phyloP scores from a whole-genome alignment of 225 moss, liverwort and hornwort genomes.

The Lunularia cruciata region DNA sequence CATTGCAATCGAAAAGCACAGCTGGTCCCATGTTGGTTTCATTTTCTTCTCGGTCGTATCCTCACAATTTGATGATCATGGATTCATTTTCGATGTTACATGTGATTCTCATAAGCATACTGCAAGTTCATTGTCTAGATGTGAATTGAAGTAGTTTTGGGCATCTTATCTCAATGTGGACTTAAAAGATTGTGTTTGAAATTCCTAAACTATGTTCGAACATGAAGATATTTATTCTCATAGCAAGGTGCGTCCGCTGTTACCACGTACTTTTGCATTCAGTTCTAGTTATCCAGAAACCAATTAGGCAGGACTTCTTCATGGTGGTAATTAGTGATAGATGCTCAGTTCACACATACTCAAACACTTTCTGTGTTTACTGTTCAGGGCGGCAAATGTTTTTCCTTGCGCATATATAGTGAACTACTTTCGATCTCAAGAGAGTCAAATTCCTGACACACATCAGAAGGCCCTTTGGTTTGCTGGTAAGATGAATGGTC shows the following conservation, averaged over 20 bases:
- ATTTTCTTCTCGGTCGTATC: slow-evolving; percentile 93
- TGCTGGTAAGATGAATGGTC: slow-evolving; percentile 45
- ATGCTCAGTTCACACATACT: no score
- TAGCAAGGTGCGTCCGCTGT: slow-evolving; percentile 18
- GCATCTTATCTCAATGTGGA: no score
- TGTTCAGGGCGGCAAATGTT: slow-evolving; percentile 90
- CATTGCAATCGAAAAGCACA: slow-evolving; percentile 94
- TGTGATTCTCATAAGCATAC: neutral
- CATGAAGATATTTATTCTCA: slow-evolving; percentile 23
- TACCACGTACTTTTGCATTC: neutral
- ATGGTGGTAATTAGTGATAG: no score
- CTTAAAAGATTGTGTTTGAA: no score
- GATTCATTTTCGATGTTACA: neutral
- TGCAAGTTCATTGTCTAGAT: no score
- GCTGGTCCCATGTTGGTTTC: slow-evolving; percentile 99
- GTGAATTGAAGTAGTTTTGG: no score
- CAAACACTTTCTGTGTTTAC: no score
- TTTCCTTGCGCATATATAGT: slow-evolving; percentile 90
- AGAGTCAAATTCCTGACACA: slow-evolving; percentile 74
- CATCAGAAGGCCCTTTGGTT: slow-evolving; percentile 99
- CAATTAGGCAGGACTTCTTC: no score
- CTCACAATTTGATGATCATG: no score
- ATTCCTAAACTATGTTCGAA: slow-evolving; percentile 1
- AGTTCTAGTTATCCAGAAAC: neutral
- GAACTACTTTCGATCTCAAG: slow-evolving; percentile 73